Conservation (phyloP, 2,329 filamentous ascomycete species). For the Monosporascus sp. region DNA sequence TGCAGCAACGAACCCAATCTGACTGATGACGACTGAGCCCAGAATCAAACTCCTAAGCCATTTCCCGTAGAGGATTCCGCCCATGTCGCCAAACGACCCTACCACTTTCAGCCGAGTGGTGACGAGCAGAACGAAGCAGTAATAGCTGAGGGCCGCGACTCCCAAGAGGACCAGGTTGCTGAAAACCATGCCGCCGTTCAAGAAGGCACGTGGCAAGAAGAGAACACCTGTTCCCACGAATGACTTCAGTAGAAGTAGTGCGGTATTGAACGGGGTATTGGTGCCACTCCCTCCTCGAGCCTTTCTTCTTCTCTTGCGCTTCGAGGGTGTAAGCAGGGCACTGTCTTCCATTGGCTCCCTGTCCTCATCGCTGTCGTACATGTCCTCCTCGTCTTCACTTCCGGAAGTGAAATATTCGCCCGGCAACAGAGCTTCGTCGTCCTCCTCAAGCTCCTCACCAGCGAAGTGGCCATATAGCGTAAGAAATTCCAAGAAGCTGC, state of each 20-base stretch:
- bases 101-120: slow-evolving; percentile 78
- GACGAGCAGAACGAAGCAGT: slow-evolving; percentile 93
- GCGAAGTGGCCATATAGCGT: slow-evolving; percentile 96
- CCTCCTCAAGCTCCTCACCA: slow-evolving; percentile 92
- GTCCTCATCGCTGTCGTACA: slow-evolving; percentile 57
- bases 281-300: slow-evolving; percentile 67
- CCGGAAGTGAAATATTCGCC: slow-evolving; percentile 91
- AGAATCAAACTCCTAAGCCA: slow-evolving; percentile 88
- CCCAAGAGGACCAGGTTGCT: slow-evolving; percentile 84
- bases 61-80: slow-evolving; percentile 82
- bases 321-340: slow-evolving; percentile 71
- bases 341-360: slow-evolving; percentile 84
- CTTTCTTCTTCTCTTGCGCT: slow-evolving; percentile 71
- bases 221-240: slow-evolving; percentile 96
- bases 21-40: slow-evolving; percentile 86
- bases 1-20: slow-evolving; percentile 89
- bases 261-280: slow-evolving; percentile 73
- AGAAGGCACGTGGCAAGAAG: slow-evolving; percentile 85
- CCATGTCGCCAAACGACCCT: slow-evolving; percentile 97
- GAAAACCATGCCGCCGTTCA: slow-evolving; percentile 97
- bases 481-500: slow-evolving; percentile 91
- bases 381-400: slow-evolving; percentile 57
- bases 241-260: slow-evolving; percentile 85
- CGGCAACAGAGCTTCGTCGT: slow-evolving; percentile 80
- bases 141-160: slow-evolving; percentile 85